A percentile compares a stretch with the other conserved stretches of the same genome.
Conservation (phyloP, 139 green algal species). For the Micromonas commoda region DNA sequence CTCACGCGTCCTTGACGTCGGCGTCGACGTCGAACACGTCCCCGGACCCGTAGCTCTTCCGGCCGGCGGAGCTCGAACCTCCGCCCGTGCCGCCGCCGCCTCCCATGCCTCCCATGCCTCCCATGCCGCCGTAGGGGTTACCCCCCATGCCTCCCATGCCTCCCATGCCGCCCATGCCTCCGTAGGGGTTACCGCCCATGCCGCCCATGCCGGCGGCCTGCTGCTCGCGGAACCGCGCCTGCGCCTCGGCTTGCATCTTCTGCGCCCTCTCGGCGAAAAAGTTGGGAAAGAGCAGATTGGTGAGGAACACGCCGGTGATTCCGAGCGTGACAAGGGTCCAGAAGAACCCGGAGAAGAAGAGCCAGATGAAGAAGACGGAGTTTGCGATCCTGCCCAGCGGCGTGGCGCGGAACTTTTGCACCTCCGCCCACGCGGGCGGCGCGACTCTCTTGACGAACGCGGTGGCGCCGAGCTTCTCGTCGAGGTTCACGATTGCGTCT, state of each 20-base stretch:
- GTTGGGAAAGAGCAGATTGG: background rate
- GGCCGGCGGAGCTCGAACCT: too few species aligned
- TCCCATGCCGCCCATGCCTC: slow-evolving; percentile 42
- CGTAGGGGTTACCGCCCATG: too few species aligned
- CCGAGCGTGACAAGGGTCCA: background rate
- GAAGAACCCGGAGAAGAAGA: slow-evolving; percentile 1
- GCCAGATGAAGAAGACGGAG: slow-evolving; percentile 11
- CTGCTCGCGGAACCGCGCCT: background rate
- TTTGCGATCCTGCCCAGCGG: background rate
- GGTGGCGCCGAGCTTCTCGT: background rate
- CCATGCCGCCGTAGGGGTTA: background rate
- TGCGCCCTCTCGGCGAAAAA: background rate
- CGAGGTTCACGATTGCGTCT: background rate
- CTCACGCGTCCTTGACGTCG: background rate
- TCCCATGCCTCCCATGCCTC: too few species aligned
- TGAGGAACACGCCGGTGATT: background rate
- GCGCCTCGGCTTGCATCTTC: slow-evolving; percentile 9
- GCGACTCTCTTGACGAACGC: background rate
- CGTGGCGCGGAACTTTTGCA: background rate
- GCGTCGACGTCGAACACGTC: background rate
- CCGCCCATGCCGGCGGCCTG: background rate
- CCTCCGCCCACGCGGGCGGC: background rate
- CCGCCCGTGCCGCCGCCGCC: too few species aligned
- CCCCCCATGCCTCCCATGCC: slow-evolving; percentile 59
- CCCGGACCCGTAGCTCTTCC: background rate